phyloP scores from a whole-genome alignment of 208 protist genomes.

The Wallacemonas collosoma region DNA sequence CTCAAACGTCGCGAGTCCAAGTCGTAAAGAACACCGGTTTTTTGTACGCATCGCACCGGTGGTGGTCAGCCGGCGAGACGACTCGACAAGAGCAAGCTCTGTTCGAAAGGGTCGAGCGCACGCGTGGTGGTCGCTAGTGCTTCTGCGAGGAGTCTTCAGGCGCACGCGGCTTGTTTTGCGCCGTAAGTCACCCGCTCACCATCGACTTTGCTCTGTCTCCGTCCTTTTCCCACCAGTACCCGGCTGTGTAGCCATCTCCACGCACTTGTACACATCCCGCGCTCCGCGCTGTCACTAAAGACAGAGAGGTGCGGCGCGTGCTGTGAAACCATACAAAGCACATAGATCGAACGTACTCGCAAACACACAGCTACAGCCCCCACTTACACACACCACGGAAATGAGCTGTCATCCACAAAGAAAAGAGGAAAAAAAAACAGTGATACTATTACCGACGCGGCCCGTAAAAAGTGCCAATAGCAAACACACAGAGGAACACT shows the following conservation, averaged over 20 bases:
- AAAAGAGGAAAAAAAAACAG: constrained; percentile 1
- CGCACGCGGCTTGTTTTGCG: too few species aligned
- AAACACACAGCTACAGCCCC: background rate
- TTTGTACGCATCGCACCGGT: too few species aligned
- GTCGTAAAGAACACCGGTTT: background rate
- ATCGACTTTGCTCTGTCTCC: background rate
- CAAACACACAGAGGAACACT: constrained; percentile 14
- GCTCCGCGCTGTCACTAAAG: too few species aligned
- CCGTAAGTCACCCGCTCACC: too few species aligned
- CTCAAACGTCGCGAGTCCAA: constrained; percentile 9
- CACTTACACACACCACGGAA: background rate
- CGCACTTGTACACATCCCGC: background rate
- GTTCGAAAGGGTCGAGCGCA: background rate
- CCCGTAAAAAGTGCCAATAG: too few species aligned
- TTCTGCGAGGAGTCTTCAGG: background rate
- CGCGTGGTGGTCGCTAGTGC: background rate
- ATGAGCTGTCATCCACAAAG: background rate
- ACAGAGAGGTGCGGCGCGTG: background rate
- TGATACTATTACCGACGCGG: too few species aligned
- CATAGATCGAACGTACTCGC: background rate
- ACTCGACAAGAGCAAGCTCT: too few species aligned
- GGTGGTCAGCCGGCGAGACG: too few species aligned
- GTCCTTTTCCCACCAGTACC: background rate
- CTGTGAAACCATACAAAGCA: background rate
- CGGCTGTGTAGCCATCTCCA: background rate